Conservation (phyloP, 2,329 filamentous ascomycete species). For the Fusarium compactum region DNA sequence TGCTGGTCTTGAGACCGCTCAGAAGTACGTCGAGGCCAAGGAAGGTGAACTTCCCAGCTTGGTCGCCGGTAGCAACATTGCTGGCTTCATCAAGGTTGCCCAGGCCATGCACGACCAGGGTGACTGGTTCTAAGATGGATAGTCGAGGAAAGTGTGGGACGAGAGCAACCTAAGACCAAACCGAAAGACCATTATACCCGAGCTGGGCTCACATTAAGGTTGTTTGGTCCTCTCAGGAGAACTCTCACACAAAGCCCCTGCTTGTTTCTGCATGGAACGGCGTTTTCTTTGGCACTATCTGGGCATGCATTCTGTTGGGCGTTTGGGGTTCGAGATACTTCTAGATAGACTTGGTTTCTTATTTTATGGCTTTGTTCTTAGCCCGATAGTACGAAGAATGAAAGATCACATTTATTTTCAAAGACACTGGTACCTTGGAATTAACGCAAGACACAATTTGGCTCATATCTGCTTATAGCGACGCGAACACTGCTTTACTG, state of each 20-base stretch:
- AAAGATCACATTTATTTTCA: conserved; percentile 23
- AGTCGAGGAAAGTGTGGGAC: conserved; percentile 5
- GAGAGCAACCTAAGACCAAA: conserved; percentile 21
- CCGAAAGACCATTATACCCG: conserved; percentile 38
- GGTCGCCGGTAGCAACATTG: conserved; percentile 96
- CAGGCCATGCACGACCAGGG: conserved; percentile 96
- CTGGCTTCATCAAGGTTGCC: conserved; percentile 96
- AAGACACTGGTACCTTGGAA: neutral
- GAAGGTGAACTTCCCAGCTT: conserved; percentile 90
- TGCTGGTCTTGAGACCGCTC: conserved; percentile 88
- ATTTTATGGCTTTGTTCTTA: conserved; percentile 27
- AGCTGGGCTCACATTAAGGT: conserved; percentile 43
- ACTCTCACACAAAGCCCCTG: conserved; percentile 11
- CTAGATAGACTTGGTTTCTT: conserved; percentile 33
- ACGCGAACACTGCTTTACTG: neutral
- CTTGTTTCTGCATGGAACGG: conserved; percentile 24
- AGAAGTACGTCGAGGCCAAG: conserved; percentile 82
- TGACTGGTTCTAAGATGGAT: conserved; percentile 77
- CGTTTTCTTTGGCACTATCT: conserved; percentile 38
- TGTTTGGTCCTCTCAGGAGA: conserved; percentile 16
- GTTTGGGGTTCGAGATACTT: conserved; percentile 44
- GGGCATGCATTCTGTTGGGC: conserved; percentile 46
- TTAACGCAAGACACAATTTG: neutral
- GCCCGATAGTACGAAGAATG: conserved; percentile 41
- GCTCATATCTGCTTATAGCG: neutral